Percentiles rank a stretch among this genome's conserved stretches.
Evolutionary conservation across 2,329 filamentous ascomycete genomes (phyloP).

Genomic region (Colletotrichum sp.): DNA sequence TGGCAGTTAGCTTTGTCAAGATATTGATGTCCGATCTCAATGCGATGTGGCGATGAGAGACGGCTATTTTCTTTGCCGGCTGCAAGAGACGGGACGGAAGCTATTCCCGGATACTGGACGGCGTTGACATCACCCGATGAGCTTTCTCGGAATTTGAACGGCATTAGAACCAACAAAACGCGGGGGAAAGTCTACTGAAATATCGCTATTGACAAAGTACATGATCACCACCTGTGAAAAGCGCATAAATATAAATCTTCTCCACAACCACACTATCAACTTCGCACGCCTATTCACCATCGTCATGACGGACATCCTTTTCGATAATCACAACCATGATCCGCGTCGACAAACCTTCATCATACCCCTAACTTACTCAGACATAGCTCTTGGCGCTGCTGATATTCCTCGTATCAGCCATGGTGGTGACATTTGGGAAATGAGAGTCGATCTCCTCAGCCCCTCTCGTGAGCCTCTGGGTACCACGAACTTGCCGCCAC

Average conservation of each 20-base stretch:
- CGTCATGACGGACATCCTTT: not conserved
- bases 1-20: not conserved
- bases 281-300: not conserved
- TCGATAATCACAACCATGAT: not conserved
- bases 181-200: rapidly evolving
- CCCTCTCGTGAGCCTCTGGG: not conserved
- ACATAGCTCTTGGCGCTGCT: not conserved
- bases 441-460: not conserved
- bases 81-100: not conserved
- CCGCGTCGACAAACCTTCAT: not conserved
- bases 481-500: not conserved
- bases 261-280: not conserved
- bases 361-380: not conserved
- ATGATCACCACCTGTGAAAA: not conserved
- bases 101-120: not conserved
- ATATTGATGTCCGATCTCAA: not conserved
- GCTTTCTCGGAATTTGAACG: not conserved
- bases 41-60: not conserved
- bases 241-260: not conserved
- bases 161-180: not conserved
- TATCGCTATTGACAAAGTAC: not conserved
- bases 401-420: not conserved
- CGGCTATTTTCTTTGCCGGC: not conserved
- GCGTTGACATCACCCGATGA: not conserved
- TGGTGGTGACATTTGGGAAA: not conserved